These are phyloP conservation scores for Lophium mytilinum DNA, from an alignment of 495 filamentous ascomycete genomes.

Conservation along the genomic window DNA sequence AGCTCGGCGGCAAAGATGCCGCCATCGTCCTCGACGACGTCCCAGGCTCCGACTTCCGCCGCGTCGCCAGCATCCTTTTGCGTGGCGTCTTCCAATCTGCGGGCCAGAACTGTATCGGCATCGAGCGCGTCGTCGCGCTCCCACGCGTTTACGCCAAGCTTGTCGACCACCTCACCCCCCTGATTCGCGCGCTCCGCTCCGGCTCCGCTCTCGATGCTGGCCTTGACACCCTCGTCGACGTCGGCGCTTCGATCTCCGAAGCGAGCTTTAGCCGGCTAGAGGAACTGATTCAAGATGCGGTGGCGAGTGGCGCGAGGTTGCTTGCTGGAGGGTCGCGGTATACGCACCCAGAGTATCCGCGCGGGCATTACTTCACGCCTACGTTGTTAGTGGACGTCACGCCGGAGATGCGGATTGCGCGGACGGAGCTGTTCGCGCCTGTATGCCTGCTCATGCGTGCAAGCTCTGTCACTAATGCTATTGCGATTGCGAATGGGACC, in stretches of 20 bases:
- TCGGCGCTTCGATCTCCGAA: constrained; percentile 84
- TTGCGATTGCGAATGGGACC: constrained; percentile 31
- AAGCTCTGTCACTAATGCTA: constrained; percentile 36
- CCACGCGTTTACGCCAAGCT: constrained; percentile 66
- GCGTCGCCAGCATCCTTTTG: constrained; percentile 73
- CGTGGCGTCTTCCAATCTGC: constrained; percentile 90
- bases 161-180: constrained; percentile 58
- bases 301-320: constrained; percentile 67
- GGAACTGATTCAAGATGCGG: constrained; percentile 63
- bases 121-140: constrained; percentile 82
- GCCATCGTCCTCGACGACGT: constrained; percentile 82
- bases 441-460: constrained; percentile 78
- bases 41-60: constrained; percentile 48
- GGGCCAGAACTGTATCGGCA: constrained; percentile 98
- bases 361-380: constrained; percentile 85
- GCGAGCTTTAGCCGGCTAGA: constrained; percentile 52
- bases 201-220: constrained; percentile 53
- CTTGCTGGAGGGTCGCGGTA: constrained; percentile 70
- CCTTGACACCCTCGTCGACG: constrained; percentile 51
- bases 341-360: constrained; percentile 57
- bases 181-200: constrained; percentile 62
- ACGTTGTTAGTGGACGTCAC: constrained; percentile 81
- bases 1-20: constrained; percentile 94
- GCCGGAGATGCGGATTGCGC: constrained; percentile 59
- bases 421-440: constrained; percentile 86